phyloP scores from a whole-genome alignment of 2,329 filamentous ascomycete genomes.

The Ceratocystis albifundus region DNA sequence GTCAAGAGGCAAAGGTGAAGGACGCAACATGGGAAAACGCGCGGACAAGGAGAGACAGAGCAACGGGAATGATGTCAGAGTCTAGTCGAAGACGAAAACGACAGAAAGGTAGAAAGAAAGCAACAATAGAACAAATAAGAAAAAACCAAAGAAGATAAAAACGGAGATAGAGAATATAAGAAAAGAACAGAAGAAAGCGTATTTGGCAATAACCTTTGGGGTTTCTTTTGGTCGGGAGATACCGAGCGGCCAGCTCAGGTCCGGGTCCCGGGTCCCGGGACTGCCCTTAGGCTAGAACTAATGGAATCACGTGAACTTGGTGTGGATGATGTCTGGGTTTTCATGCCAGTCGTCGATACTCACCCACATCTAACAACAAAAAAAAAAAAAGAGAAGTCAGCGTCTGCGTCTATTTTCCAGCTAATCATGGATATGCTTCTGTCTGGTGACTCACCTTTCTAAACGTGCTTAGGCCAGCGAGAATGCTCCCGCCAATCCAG shows the following conservation, averaged over 20 bases:
- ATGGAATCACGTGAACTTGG: constrained; percentile 73
- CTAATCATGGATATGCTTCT: constrained; percentile 4
- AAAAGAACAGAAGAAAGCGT: not conserved
- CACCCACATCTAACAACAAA: constrained; percentile 84
- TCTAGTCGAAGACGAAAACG: no score
- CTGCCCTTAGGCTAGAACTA: not conserved
- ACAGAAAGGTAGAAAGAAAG: no score
- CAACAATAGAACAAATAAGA: not conserved
- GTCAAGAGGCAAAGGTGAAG: not conserved
- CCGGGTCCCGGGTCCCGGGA: not conserved
- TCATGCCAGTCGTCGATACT: constrained; percentile 99
- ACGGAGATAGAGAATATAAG: constrained; percentile 10
- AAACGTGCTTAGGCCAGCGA: constrained; percentile 94
- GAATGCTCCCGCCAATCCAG: constrained; percentile 96
- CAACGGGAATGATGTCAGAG: not conserved
- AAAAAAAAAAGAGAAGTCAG: no score
- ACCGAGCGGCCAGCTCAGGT: not conserved
- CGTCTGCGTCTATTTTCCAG: constrained; percentile 17
- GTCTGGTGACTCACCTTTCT: constrained; percentile 71
- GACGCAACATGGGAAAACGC: not conserved
- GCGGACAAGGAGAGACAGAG: not conserved
- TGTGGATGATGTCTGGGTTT: constrained; percentile 97
- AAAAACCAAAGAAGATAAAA: not conserved
- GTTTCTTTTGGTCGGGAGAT: not conserved
- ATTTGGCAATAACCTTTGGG: not conserved